Base-by-base conservation (phyloP, 2,329 filamentous ascomycete genomes). In the Talaromyces sp. region DNA sequence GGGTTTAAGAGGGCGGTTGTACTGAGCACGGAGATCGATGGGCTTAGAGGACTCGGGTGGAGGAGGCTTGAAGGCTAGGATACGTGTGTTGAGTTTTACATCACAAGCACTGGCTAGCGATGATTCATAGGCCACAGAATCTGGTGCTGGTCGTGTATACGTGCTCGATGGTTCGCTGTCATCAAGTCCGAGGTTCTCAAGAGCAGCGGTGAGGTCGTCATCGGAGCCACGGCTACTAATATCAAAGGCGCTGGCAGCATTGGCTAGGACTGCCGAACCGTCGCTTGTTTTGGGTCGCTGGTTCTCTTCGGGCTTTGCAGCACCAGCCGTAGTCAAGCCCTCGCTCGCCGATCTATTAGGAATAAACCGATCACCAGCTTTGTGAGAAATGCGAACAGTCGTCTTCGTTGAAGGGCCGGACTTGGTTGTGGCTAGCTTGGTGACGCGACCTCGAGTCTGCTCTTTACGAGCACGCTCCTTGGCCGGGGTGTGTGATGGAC, bases 41-140 rank as follows among this genome's bases (percentile, higher is more conserved):
- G 95, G 95, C 85, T 97, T 97, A 38, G 93, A 97, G 6, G 95
- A 98, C 82, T 98, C 95, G 3, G 95, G 95, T n/a, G 95, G 88
- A 1, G 94, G 93, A 63, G 95, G 95, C 88, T 99, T 99, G 86
- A 97, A 99, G 67, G 95, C 91, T 61, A 99, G 90, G 72, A 99
- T 99, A 68, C 95, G 91, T 64, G 93, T 96, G 83, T 93, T 96
- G 68, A 96, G 86, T 75, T 89, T 94, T 68, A 99, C 92, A 65
- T 93, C 95, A 77, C 94, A 98, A 59, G 94, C 94, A 70, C 89
- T 89, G 54, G 94, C 93, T 54, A 98, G 83, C 2, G 93, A 94
- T 66, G 95, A 92, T 79, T 97, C 91, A 78, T 97, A 98, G 25
- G 94, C 94, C 62, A 92, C 88, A 2, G 91, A 89, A 79, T 95